phyloP scores from a whole-genome alignment of 805 yeast species.

The Candida vaughaniae region DNA sequence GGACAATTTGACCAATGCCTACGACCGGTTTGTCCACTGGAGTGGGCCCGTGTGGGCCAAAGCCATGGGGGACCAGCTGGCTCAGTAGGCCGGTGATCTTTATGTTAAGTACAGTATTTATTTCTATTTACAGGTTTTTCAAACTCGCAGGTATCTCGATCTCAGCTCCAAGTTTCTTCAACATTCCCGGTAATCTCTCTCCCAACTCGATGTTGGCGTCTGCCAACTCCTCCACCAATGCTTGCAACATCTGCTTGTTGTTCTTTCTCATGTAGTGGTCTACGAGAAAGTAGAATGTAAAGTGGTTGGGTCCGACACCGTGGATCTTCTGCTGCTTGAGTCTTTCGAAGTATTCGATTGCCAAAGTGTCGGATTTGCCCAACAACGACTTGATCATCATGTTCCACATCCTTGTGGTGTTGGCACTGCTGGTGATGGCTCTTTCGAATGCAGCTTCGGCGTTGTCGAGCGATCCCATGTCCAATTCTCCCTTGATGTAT shows the following conservation, averaged over 20 bases:
- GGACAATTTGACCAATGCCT: conserved; percentile 61
- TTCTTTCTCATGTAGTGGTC: conserved; percentile 33
- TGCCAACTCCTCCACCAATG: conserved; percentile 39
- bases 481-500: conserved; percentile 48
- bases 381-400: conserved; percentile 34
- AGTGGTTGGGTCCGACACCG: conserved; percentile 43
- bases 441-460: conserved; percentile 33
- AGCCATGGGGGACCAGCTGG: conserved; percentile 57
- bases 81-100: not conserved
- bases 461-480: conserved; percentile 31
- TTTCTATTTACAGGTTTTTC: conserved; percentile 6
- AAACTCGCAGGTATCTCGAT: conserved; percentile 3
- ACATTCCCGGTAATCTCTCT: conserved; percentile 34
- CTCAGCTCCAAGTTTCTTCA: conserved; percentile 12
- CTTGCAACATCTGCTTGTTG: conserved; percentile 31
- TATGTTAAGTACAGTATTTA: no score
- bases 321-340: conserved; percentile 25
- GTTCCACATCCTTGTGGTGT: conserved; percentile 42
- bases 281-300: conserved; percentile 49
- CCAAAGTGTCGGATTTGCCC: conserved; percentile 33
- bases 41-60: conserved; percentile 62
- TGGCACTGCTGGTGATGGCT: conserved; percentile 23
- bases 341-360: conserved; percentile 39
- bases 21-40: conserved; percentile 72
- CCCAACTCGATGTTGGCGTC: conserved; percentile 35